phyloP scores from a whole-genome alignment of 306 rosid genomes.

The Benincasa hispida region DNA sequence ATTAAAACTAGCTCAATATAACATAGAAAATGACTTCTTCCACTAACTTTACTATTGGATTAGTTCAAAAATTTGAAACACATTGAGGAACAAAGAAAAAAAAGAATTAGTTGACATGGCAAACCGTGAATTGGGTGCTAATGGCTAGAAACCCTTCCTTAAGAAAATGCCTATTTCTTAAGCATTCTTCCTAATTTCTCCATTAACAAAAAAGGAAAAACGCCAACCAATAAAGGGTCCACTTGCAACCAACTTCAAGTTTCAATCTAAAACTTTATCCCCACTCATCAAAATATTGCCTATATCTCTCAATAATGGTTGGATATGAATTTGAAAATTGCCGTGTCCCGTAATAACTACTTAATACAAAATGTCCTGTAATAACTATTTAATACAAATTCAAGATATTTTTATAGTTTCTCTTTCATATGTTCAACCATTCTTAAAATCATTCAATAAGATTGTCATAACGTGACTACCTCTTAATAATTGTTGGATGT shows the following conservation, averaged over 20 bases:
- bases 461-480: background rate
- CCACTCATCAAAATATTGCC: background rate
- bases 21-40: background rate
- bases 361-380: too few relatives aligned
- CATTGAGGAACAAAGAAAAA: background rate
- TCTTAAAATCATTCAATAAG: background rate
- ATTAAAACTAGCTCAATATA: background rate
- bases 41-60: background rate
- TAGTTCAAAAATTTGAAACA: background rate
- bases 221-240: background rate
- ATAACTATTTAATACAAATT: too few relatives aligned
- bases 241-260: background rate
- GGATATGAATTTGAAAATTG: background rate
- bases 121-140: background rate
- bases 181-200: background rate
- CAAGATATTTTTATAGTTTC: background rate
- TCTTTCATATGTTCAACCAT: background rate
- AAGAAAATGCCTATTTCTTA: background rate
- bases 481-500: too few relatives aligned
- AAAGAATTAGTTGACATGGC: too few relatives aligned
- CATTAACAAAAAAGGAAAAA: background rate
- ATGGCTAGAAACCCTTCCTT: background rate
- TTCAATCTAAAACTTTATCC: background rate
- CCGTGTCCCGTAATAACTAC: background rate
- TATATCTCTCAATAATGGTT: background rate